phyloP scores from a whole-genome alignment of 140 eudicot genomes.

The Anethum foeniculum region DNA sequence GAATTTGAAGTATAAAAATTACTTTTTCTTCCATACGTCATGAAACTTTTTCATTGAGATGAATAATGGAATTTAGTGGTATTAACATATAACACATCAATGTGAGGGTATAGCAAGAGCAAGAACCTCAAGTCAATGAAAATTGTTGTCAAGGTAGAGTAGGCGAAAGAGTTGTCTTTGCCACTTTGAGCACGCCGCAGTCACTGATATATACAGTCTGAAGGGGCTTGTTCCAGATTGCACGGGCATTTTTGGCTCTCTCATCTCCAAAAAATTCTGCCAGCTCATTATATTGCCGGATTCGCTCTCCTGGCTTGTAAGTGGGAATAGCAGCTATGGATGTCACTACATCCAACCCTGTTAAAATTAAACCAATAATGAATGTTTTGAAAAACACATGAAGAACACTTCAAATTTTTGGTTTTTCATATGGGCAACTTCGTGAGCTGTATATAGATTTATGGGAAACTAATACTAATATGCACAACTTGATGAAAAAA shows the following conservation, averaged over 20 bases:
- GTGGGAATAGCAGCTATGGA: slow-evolving; percentile 69
- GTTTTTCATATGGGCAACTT: not conserved
- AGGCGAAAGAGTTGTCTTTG: slow-evolving; percentile 84
- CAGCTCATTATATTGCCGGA: slow-evolving; percentile 74
- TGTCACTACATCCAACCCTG: slow-evolving; percentile 85
- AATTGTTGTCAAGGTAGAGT: slow-evolving; percentile 42
- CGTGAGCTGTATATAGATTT: not conserved
- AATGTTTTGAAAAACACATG: not conserved
- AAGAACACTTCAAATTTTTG: not conserved
- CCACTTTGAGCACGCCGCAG: slow-evolving; percentile 79
- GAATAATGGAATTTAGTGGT: not conserved
- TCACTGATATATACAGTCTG: slow-evolving; percentile 76
- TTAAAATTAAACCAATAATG: not conserved
- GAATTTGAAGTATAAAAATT: not conserved
- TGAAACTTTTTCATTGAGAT: not conserved
- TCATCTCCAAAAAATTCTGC: slow-evolving; percentile 93
- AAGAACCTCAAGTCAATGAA: slow-evolving; percentile 5
- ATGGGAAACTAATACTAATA: not conserved
- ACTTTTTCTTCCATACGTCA: not conserved
- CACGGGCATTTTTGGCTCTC: slow-evolving; percentile 91
- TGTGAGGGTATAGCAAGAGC: not conserved
- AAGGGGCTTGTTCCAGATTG: slow-evolving; percentile 80
- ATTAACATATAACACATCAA: slow-evolving; percentile 1
- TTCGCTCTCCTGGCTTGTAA: slow-evolving; percentile 64
- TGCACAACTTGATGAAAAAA: not conserved